Evolutionary conservation across 192 early-diverging fungal genomes (phyloP).

Genomic region (Coemansia sp.): DNA sequence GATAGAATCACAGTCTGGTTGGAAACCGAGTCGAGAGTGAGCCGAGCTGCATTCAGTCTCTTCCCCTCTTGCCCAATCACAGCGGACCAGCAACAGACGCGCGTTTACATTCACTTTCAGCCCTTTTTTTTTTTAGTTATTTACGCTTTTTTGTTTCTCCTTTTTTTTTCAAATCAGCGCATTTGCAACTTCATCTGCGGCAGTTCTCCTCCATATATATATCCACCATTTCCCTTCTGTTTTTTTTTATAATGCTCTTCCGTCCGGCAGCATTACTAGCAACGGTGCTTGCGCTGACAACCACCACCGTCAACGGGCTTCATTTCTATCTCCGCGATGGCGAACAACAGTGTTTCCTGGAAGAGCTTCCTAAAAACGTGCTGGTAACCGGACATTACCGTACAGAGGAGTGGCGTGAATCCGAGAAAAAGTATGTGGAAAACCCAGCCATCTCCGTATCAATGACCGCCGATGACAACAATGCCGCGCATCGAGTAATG

Average conservation of each 20-base stretch:
- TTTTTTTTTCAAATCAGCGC: background rate
- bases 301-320: slow-evolving; percentile 58
- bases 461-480: slow-evolving; percentile 72
- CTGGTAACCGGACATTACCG: slow-evolving; percentile 82
- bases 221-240: background rate
- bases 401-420: slow-evolving; percentile 79
- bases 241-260: background rate
- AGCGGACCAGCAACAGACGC: background rate
- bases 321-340: slow-evolving; percentile 92
- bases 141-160: background rate
- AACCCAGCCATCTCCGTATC: slow-evolving; percentile 67
- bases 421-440: slow-evolving; percentile 59
- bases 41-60: no score
- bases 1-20: no score
- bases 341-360: slow-evolving; percentile 90
- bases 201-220: no score
- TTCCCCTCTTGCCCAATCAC: background rate
- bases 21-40: no score
- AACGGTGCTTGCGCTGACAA: slow-evolving; percentile 21
- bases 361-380: slow-evolving; percentile 90
- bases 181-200: background rate
- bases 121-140: background rate
- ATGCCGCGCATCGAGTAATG: slow-evolving; percentile 59
- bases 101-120: background rate
- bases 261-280: slow-evolving; percentile 24